Base-by-base conservation (phyloP, 1,284 basidiomycete species). In the Mycena sp. region DNA sequence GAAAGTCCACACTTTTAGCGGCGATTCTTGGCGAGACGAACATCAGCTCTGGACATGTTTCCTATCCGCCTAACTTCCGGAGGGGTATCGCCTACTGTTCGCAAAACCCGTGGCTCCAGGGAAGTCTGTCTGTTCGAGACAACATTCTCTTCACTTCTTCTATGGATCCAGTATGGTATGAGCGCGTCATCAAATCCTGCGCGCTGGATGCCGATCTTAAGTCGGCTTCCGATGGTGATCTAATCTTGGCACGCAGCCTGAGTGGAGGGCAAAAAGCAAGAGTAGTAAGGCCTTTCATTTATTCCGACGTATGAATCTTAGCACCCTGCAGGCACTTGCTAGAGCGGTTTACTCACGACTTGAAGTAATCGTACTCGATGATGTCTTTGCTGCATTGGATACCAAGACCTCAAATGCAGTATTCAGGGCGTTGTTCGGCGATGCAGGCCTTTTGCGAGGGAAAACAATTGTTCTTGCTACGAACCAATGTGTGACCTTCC, bases 181-280 rank as follows among this genome's bases (percentile, higher is more conserved):
- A 28, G 1, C 38, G 30, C 16, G 58, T 52, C 4, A 45, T 44
- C 21, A 30, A 30, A 14, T 48, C 58, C 1, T 59, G 58, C 16
- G 49, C 41, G 11, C 58, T 59, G n/a, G 49, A 51, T 29, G 16
- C 50, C n/a, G 58, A 59, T 44, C 52, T 59, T 6, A 29, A 12
- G 30, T 29, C 41, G 11, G 52, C 23, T 41, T 30, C 48, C 17
- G 41, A 4, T 3, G 49, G 58, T 14, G 58, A 59, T 16, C 28
- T 52, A 30, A 19, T 43, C 6, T 25, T 52, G 29, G 58, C 58
- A 3, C 58, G 58, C 10, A 32, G 49, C 16, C 25, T 59, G 1
- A 59, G 58, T 19, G 58, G 58, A 38, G 58, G 58, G 1, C 58
- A 59, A 45, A 51, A 51, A 28, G 58, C 58, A 11, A 45, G 58